These are phyloP conservation scores for Trichocladium uniseriatum DNA, from an alignment of 495 filamentous ascomycete genomes.

Conservation along the genomic window DNA sequence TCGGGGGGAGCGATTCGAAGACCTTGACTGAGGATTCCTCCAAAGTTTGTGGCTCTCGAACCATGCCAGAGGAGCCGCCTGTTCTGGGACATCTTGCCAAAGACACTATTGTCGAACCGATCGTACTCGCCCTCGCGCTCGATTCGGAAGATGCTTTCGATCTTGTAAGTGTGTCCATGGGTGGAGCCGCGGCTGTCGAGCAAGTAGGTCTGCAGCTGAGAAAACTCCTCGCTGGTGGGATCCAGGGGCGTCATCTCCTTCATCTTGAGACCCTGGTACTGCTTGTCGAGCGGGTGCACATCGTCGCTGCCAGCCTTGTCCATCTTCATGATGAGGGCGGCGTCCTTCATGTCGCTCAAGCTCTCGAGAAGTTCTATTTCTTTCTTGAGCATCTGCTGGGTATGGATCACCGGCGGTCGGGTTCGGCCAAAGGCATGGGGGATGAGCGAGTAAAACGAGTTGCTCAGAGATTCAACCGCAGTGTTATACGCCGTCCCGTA, in stretches of 20 bases:
- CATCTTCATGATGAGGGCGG: constrained; percentile 64
- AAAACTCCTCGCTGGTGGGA: constrained; percentile 49
- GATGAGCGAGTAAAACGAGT: constrained; percentile 70
- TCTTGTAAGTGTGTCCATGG: constrained; percentile 47
- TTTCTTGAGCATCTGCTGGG: constrained; percentile 47
- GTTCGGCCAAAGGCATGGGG: constrained; percentile 72
- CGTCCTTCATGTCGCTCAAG: constrained; percentile 73
- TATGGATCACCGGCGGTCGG: constrained; percentile 55
- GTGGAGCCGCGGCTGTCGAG: constrained; percentile 52
- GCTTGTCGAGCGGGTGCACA: constrained; percentile 57
- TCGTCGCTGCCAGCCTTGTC: constrained; percentile 39
- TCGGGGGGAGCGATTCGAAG: constrained; percentile 80
- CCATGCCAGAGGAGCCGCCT: constrained; percentile 80
- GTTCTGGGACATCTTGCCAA: constrained; percentile 35
- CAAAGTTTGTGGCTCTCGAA: constrained; percentile 67
- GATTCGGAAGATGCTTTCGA: constrained; percentile 78
- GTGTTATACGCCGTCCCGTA: constrained; percentile 31
- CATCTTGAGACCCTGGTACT: constrained; percentile 60
- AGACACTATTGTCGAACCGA: constrained; percentile 51
- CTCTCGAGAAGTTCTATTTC: constrained; percentile 72
- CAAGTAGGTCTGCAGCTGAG: constrained; percentile 55
- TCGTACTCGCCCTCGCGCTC: constrained; percentile 64
- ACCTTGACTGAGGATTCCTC: constrained; percentile 74
- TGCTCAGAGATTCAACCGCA: constrained; percentile 54
- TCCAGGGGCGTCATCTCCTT: constrained; percentile 66